Conservation (phyloP, 805 yeast genomes). For the Candida berthetii region DNA sequence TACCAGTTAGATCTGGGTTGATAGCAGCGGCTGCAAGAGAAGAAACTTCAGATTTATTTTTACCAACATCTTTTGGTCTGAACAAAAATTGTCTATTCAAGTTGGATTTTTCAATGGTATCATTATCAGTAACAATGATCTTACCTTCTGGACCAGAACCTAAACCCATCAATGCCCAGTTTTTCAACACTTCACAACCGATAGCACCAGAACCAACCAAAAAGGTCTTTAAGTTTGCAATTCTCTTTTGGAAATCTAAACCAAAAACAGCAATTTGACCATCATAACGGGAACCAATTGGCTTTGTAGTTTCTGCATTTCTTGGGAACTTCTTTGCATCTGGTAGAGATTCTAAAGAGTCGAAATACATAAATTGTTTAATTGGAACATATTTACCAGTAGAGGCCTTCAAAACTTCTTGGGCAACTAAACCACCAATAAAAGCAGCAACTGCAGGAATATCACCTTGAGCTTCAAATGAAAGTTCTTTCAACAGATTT, state of each 20-base stretch:
- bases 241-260: constrained; percentile 58
- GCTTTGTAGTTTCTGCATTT: constrained; percentile 65
- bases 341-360: constrained; percentile 89
- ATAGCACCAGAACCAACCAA: constrained; percentile 97
- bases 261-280: constrained; percentile 96
- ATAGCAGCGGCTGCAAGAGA: constrained; percentile 75
- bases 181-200: constrained; percentile 97
- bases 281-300: constrained; percentile 82
- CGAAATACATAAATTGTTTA: constrained; percentile 88
- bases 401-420: constrained; percentile 91
- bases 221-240: constrained; percentile 77
- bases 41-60: constrained; percentile 85
- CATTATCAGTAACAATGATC: constrained; percentile 86
- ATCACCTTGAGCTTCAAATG: constrained; percentile 89
- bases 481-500: constrained; percentile 59
- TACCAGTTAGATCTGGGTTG: constrained; percentile 80
- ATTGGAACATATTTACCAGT: constrained; percentile 95
- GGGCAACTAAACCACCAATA: constrained; percentile 92
- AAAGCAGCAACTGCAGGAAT: constrained; percentile 86
- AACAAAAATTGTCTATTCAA: constrained; percentile 94
- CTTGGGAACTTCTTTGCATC: constrained; percentile 45
- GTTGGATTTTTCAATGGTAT: constrained; percentile 91
- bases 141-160: constrained; percentile 89
- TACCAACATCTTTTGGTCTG: constrained; percentile 92
- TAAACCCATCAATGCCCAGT: constrained; percentile 96